Base-by-base conservation (phyloP, 495 filamentous ascomycete species). In the Talaromyces nanjingensis region DNA sequence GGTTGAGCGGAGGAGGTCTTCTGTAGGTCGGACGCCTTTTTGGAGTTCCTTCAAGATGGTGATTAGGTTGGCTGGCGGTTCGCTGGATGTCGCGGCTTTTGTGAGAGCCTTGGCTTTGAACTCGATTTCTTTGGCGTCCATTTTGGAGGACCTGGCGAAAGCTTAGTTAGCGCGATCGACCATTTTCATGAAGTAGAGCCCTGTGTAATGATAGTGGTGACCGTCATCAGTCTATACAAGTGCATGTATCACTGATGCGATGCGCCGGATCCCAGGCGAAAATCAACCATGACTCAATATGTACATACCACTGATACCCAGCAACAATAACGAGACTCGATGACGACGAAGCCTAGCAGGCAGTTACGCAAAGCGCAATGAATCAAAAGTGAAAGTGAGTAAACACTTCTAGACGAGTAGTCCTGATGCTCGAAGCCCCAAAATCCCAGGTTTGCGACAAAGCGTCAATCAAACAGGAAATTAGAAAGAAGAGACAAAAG, bases 121-220 rank as follows among this genome's bases (percentile, higher is more conserved):
- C 53, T 88, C 85, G 45, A 98, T 85, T 67, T 92, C 89, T 74
- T 88, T 89, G 66, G 86, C 83, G 68, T 97, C 91, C 91, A 97
- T 93, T 53, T 64, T 69, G 55, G 20, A 24, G 14, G 6, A 52
- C 4, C 39, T 61, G 27, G 25, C 11, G 20, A 20, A 4, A 6
- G 56, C 2, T 37, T 6, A 29, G 27, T 53, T 63, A 65, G 25
- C 27, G 39, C 45, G 47, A 24, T 37, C 29, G 34, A 25, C 2
- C 33, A 3, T 24, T 6, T 55, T 8, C 0, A 24, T 34, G 31
- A 18, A 4, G 16, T 33, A 24, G 0, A 20, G 3, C 27, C 12
- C 18, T 37, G 24, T 22, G 31, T 20, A 37, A 59, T 55, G 6
- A 49, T 49, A 20, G 9, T 4, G 6, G 11, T 3, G 4, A 29